Conservation (phyloP, 768 basidiomycete species). For the Xerocomellus dryophilus region DNA sequence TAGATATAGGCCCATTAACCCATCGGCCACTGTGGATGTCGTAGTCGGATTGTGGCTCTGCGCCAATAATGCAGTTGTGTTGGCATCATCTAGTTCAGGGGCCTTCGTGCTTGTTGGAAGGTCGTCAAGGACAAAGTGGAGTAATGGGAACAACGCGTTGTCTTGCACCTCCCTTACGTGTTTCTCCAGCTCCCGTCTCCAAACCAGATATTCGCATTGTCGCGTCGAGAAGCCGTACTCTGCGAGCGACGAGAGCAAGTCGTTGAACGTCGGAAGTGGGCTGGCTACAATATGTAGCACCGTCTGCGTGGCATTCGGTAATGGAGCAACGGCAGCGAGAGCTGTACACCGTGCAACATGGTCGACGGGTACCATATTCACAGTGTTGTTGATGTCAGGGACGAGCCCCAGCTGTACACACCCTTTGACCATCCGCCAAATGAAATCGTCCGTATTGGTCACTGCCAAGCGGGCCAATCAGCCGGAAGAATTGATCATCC, state of each 20-base stretch:
- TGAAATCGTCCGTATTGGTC: constrained; percentile 98
- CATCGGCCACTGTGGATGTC: constrained; percentile 63
- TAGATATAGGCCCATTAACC: constrained; percentile 81
- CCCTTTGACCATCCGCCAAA: constrained; percentile 98
- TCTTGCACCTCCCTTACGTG: constrained; percentile 94
- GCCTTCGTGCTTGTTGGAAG: constrained; percentile 95
- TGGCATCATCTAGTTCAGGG: constrained; percentile 83
- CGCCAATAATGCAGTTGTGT: constrained; percentile 64
- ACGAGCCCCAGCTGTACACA: constrained; percentile 95
- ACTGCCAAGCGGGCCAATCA: constrained; percentile 44
- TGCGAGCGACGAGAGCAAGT: constrained; percentile 67
- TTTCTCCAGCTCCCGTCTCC: constrained; percentile 89
- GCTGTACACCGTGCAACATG: constrained; percentile 85
- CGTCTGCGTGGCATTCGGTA: constrained; percentile 44
- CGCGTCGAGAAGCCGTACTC: constrained; percentile 78
- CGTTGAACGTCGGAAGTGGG: constrained; percentile 88
- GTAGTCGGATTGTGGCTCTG: constrained; percentile 37
- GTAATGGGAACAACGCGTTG: constrained; percentile 93
- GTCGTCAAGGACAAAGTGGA: constrained; percentile 97
- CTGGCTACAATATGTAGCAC: constrained; percentile 85
- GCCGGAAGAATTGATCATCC: background rate
- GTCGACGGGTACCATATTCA: constrained; percentile 98
- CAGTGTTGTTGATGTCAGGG: constrained; percentile 96
- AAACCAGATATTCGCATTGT: constrained; percentile 84
- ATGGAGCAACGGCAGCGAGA: constrained; percentile 64